Conservation (phyloP, 1,284 basidiomycete species). For the Tremellales sp. region DNA sequence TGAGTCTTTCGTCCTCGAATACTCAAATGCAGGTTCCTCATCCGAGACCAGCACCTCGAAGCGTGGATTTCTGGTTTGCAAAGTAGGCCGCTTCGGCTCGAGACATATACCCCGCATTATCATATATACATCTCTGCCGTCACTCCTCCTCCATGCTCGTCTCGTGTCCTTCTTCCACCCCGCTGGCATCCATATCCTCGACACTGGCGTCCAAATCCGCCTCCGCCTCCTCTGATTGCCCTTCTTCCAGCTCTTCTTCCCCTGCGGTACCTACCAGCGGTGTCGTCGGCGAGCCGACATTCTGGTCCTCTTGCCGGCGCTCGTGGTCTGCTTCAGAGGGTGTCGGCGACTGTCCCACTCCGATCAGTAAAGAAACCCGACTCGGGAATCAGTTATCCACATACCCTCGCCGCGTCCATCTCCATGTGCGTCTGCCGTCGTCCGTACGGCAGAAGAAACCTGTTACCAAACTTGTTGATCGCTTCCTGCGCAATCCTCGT, state of each 20-base stretch:
- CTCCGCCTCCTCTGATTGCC: conserved; percentile 7
- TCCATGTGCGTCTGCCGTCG: conserved; percentile 44
- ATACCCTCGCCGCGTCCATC: conserved; percentile 41
- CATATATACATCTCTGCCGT: background rate
- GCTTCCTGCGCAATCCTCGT: conserved; percentile 13
- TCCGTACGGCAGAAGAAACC: conserved; percentile 43
- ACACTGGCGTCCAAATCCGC: conserved; percentile 38
- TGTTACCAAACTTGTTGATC: conserved; percentile 41
- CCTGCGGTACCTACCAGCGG: background rate
- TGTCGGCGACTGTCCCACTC: conserved; percentile 27
- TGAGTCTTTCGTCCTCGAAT: conserved; percentile 8
- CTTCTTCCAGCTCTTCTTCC: background rate
- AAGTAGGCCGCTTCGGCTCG: conserved; percentile 18
- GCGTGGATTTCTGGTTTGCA: conserved; percentile 84
- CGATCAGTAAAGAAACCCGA: background rate
- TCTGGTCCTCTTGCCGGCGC: conserved; percentile 40
- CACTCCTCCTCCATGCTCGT: conserved; percentile 14
- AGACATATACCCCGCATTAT: background rate
- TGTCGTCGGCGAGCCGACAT: conserved; percentile 9
- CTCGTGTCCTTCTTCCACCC: conserved; percentile 9
- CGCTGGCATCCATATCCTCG: conserved; percentile 32
- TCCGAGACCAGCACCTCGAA: conserved; percentile 70
- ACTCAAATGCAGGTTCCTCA: conserved; percentile 24
- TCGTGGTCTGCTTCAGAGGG: conserved; percentile 40
- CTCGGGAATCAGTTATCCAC: conserved; percentile 14